Evolutionary conservation across 352 stramenopile genomes (phyloP).

Genomic region (Halophytophthora batemanensis): DNA sequence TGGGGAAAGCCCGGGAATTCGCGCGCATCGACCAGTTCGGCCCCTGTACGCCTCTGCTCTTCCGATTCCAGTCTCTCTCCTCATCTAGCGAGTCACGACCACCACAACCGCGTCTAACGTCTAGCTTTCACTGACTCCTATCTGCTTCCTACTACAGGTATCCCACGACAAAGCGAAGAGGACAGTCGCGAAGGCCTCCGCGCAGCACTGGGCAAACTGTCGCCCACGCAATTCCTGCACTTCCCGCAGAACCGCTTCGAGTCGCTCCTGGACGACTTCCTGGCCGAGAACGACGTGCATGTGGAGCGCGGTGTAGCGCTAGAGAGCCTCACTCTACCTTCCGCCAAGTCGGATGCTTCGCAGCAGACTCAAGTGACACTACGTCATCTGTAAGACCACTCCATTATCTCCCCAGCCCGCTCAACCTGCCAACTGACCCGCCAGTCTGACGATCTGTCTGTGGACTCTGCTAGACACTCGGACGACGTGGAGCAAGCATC

Average conservation of each 20-base stretch:
- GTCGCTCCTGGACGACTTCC: conserved; percentile 50
- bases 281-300: conserved; percentile 36
- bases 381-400: conserved; percentile 41
- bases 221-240: conserved; percentile 79
- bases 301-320: conserved; percentile 70
- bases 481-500: conserved; percentile 34
- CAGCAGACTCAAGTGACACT: conserved; percentile 30
- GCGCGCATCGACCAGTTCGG: conserved; percentile 82
- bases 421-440: conserved; percentile 1
- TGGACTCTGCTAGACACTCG: conserved; percentile 25
- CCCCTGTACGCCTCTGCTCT: conserved; percentile 33
- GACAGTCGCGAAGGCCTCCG: conserved; percentile 31
- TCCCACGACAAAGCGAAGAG: conserved; percentile 32
- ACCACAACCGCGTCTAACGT: not conserved
- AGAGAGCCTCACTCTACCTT: conserved; percentile 26
- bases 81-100: not conserved
- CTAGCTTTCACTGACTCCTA: too few species aligned
- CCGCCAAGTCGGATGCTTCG: not conserved
- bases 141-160: conserved; percentile 22
- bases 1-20: conserved; percentile 64
- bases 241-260: conserved; percentile 87
- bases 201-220: conserved; percentile 40
- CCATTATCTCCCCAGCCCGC: not conserved
- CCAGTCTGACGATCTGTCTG: not conserved
- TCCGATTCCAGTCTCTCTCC: too few species aligned